A percentile compares a stretch with the other conserved stretches of the same genome.
These are phyloP conservation scores for Phialophora macrospora DNA, from an alignment of 2,329 filamentous ascomycete species.

Conservation along the genomic window DNA sequence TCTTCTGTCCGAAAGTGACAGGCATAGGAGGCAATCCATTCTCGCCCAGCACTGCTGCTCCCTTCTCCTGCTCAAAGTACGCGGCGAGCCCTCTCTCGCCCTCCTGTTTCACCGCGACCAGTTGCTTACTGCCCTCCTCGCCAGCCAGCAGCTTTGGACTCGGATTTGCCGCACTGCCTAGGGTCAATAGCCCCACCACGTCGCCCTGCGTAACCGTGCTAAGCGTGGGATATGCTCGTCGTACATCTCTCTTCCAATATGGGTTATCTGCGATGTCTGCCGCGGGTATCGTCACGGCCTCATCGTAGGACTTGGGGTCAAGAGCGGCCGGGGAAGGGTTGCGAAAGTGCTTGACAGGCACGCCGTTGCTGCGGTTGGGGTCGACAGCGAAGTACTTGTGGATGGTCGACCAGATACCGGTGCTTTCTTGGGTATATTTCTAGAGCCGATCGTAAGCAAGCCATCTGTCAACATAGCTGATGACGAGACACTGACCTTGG, in stretches of 20 bases:
- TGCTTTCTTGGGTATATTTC: constrained; percentile 96
- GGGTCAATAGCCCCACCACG: constrained; percentile 79
- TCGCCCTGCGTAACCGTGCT: constrained; percentile 83
- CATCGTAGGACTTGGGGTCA: constrained; percentile 74
- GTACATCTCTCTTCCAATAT: constrained; percentile 93
- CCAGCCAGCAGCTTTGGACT: constrained; percentile 77
- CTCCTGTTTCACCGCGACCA: constrained; percentile 77
- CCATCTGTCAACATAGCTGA: not conserved
- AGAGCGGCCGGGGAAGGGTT: constrained; percentile 77
- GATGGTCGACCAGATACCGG: constrained; percentile 83
- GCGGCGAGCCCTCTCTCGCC: constrained; percentile 74
- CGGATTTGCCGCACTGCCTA: constrained; percentile 80
- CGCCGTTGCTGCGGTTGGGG: constrained; percentile 83
- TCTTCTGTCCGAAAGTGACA: constrained; percentile 65
- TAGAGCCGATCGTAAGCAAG: constrained; percentile 47
- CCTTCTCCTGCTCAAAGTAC: constrained; percentile 71
- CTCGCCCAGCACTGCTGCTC: constrained; percentile 65
- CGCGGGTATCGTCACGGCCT: constrained; percentile 82
- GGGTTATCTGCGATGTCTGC: constrained; percentile 88
- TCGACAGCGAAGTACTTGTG: constrained; percentile 81
- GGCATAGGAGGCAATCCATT: constrained; percentile 87
- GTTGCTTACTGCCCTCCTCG: constrained; percentile 71
- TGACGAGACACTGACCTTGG: constrained; percentile 22
- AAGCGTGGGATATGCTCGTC: constrained; percentile 78
- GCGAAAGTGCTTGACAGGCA: constrained; percentile 93